Evolutionary conservation across 164 flowering plant species (phyloP), one percentile per base, ranked within the genome.

Genomic region (Vitis amurensis): DNA sequence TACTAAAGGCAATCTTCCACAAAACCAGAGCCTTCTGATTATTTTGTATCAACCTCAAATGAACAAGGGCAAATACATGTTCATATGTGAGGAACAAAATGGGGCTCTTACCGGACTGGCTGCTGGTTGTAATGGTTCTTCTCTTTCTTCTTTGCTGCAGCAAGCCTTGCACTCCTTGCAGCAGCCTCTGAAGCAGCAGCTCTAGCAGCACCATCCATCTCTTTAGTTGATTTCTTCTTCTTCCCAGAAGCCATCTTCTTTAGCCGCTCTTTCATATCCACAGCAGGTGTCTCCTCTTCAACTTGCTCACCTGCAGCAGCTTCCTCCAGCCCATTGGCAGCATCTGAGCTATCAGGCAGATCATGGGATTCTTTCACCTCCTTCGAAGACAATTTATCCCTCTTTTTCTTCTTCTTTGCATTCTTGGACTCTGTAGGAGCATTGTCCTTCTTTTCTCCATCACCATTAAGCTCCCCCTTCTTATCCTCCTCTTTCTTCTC

Each of bases 131-230:
- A 91, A 67, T 91, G 97, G 68, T 81, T 86, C 80, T 89, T 91
- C 79, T 91, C 94, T 74, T 91, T 96, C 79, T 96, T 96, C 91
- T 96, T 96, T 55, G 98, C 97, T 19, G 99, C 99, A 50, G 97
- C 98, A 59, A 94, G 89, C 74, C 68, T 89, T 55, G 95, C 92
- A 71, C 77, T 84, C 81, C 97, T 88, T n/a, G 91, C 87, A 48
- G 94, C 89, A 50, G 93, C 94, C 77, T 89, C 97, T 30, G 73
- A 62, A 3, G 97, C 95, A 57, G 94, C 98, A 61, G 95, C 94
- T 84, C 68, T 85, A 13, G 97, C 91, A 61, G 97, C 93, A 73
- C 86, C 81, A 77, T 89, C 97, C 87, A 89, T 80, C 81, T 95
- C 99, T 71, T 91, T 95, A 53, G 74, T 82, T 0, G 97, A 89